These are phyloP conservation scores for Endoconidiophora polonica DNA, from an alignment of 2,329 filamentous ascomycete genomes.

Conservation along the genomic window DNA sequence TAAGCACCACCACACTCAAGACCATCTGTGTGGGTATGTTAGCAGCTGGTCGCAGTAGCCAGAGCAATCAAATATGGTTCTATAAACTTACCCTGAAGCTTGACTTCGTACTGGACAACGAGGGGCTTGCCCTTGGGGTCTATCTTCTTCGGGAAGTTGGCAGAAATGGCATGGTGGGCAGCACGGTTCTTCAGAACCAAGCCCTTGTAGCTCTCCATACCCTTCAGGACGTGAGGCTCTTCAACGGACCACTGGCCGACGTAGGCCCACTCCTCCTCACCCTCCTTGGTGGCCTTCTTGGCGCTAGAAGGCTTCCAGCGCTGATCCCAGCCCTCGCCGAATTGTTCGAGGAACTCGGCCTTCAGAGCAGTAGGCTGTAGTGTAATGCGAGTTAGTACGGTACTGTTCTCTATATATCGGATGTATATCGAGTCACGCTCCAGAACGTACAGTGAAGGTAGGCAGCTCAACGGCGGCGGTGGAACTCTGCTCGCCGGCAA, in stretches of 20 bases:
- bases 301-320: slow-evolving; percentile 91
- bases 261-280: slow-evolving; percentile 84
- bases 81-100: slow-evolving; percentile 71
- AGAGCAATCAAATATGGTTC: too few relatives aligned
- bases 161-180: slow-evolving; percentile 96
- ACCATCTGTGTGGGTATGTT: slow-evolving; percentile 42
- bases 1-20: slow-evolving; percentile 97
- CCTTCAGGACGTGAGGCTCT: slow-evolving; percentile 79
- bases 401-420: neutral
- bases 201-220: slow-evolving; percentile 88
- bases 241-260: slow-evolving; percentile 94
- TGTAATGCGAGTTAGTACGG: slow-evolving; percentile 3
- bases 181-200: slow-evolving; percentile 96
- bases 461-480: slow-evolving; percentile 50
- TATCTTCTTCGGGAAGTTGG: slow-evolving; percentile 93
- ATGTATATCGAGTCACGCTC: neutral
- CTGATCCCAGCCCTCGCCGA: slow-evolving; percentile 87
- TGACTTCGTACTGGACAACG: slow-evolving; percentile 97
- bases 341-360: slow-evolving; percentile 94
- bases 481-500: slow-evolving; percentile 51
- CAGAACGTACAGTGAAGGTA: slow-evolving; percentile 64
- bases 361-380: slow-evolving; percentile 69
- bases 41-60: too few relatives aligned
- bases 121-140: slow-evolving; percentile 95
- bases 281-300: slow-evolving; percentile 72